phyloP scores from a whole-genome alignment of 2,329 filamentous ascomycete species.

The Aspergillus fijiensis region DNA sequence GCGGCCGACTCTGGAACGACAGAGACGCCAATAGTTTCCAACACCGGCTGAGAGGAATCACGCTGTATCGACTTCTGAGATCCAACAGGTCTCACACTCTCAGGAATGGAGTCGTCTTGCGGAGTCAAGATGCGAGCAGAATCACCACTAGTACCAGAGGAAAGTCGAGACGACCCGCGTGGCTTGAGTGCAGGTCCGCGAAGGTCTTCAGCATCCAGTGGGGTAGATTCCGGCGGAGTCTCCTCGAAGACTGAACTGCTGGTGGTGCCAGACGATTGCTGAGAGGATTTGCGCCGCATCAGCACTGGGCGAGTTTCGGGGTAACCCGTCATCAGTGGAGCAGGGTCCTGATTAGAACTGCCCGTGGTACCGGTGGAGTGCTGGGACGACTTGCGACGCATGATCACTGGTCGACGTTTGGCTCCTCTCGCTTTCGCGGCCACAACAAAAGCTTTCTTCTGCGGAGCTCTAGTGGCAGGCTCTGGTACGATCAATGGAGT shows the following conservation, averaged over 20 bases:
- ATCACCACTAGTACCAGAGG: neutral
- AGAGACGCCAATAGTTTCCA: constrained; percentile 11
- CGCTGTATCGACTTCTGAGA: constrained; percentile 23
- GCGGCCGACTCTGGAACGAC: constrained; percentile 3
- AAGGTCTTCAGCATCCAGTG: neutral
- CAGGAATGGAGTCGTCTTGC: neutral
- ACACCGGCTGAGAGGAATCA: constrained; percentile 37
- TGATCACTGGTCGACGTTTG: constrained; percentile 33
- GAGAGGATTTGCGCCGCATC: neutral
- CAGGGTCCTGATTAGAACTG: constrained; percentile 9
- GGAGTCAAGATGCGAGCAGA: neutral
- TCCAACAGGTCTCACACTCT: neutral
- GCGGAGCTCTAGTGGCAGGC: constrained; percentile 14
- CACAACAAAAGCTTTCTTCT: constrained; percentile 32
- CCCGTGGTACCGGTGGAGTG: constrained; percentile 20
- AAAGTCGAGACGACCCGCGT: neutral
- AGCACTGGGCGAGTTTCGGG: neutral
- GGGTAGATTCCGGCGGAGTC: neutral
- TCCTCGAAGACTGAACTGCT: neutral
- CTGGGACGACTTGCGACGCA: constrained; percentile 40
- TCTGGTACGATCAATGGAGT: constrained; percentile 10
- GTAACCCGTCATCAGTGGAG: constrained; percentile 5
- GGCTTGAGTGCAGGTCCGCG: neutral
- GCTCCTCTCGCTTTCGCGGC: constrained; percentile 27
- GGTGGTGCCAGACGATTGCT: neutral